phyloP scores from a whole-genome alignment of 2,329 filamentous ascomycete genomes.

The Aspergillus ustus region DNA sequence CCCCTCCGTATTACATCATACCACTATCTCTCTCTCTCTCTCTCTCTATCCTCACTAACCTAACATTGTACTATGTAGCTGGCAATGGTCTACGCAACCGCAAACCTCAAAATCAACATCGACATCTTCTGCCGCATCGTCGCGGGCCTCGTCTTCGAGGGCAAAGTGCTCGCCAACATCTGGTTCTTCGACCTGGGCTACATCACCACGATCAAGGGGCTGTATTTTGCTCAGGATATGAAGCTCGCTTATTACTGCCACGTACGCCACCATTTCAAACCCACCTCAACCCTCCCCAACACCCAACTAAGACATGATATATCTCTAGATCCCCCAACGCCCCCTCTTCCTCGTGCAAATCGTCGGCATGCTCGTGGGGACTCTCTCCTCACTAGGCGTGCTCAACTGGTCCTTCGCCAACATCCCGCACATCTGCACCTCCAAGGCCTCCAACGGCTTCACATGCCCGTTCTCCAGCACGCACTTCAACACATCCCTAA shows the following conservation, averaged over 20 bases:
- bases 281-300: not conserved
- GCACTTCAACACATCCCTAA: conserved; percentile 69
- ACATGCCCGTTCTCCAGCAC: conserved; percentile 59
- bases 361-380: conserved; percentile 52
- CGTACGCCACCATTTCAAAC: conserved; percentile 9
- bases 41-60: too few relatives aligned
- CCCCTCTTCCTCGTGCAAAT: conserved; percentile 55
- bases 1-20: not conserved
- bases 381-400: conserved; percentile 49
- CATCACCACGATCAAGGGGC: conserved; percentile 32
- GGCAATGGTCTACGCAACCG: conserved; percentile 31
- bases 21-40: too few relatives aligned
- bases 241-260: conserved; percentile 33
- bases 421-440: conserved; percentile 53
- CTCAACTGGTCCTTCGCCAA: conserved; percentile 51
- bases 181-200: conserved; percentile 35
- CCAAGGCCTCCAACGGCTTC: conserved; percentile 61
- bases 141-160: conserved; percentile 37
- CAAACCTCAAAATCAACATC: conserved; percentile 35
- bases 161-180: conserved; percentile 37
- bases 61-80: conserved; percentile 20
- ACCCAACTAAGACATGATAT: conserved; percentile 33
- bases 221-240: conserved; percentile 35
- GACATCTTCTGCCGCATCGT: conserved; percentile 35
- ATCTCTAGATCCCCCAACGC: conserved; percentile 42